Percentiles rank a stretch among this genome's conserved stretches.
Evolutionary conservation across 1,139 yeast genomes (phyloP).

Genomic region (Protomyces macrosporus): DNA sequence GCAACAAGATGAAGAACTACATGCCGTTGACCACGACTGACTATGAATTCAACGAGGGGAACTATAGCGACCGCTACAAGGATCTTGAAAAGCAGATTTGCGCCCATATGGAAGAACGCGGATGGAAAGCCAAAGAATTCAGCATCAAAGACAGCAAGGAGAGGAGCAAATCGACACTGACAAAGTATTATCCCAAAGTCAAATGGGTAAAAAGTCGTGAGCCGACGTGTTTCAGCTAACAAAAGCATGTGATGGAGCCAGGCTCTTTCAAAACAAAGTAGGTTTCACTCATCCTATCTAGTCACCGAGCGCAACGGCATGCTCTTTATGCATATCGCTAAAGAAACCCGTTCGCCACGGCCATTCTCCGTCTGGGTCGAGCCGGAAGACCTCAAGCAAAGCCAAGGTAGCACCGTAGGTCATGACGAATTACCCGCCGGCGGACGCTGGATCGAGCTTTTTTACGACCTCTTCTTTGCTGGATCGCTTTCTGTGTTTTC

Average conservation of each 20-base stretch:
- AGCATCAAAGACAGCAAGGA: conserved; percentile 4
- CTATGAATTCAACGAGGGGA: conserved; percentile 22
- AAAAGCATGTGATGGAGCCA: background rate
- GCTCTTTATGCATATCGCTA: background rate
- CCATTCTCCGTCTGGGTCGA: background rate
- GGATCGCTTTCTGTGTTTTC: conserved; percentile 16
- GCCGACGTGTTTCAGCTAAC: background rate
- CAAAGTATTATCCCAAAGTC: conserved; percentile 18
- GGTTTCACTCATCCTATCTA: background rate
- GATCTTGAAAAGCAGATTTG: conserved; percentile 12
- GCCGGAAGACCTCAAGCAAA: background rate
- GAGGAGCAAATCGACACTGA: conserved; percentile 13
- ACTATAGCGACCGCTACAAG: conserved; percentile 17
- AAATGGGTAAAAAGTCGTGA: background rate
- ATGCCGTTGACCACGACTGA: conserved; percentile 15
- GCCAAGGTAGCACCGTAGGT: background rate
- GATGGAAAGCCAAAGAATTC: conserved; percentile 23
- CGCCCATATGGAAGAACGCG: conserved; percentile 11
- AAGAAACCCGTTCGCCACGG: background rate
- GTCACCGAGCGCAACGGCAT: background rate
- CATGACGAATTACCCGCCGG: background rate
- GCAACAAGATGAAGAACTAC: conserved; percentile 15
- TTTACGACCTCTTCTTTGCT: conserved; percentile 24
- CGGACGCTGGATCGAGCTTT: conserved; percentile 21
- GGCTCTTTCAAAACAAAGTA: background rate